These are phyloP conservation scores for Millerago galiae DNA, from an alignment of 805 yeast species.

Conservation along the genomic window DNA sequence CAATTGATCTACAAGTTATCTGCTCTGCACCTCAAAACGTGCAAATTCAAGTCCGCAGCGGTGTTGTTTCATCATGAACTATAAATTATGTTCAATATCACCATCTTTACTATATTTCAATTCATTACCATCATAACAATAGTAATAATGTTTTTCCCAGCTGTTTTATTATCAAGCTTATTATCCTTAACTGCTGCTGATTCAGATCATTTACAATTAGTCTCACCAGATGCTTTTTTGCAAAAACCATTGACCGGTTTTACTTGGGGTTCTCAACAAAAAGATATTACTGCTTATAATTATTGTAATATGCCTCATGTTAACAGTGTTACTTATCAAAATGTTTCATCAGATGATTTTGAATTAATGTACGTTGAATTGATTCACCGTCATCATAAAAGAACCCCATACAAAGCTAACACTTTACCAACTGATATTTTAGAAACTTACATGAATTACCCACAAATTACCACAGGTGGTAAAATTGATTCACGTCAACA, in stretches of 20 bases:
- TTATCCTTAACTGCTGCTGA: background rate
- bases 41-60: background rate
- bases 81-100: background rate
- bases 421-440: slow-evolving; percentile 28
- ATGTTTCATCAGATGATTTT: slow-evolving; percentile 21
- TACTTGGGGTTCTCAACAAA: slow-evolving; percentile 19
- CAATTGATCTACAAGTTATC: too few species aligned
- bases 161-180: background rate
- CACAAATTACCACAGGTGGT: slow-evolving; percentile 36
- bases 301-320: slow-evolving; percentile 41
- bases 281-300: slow-evolving; percentile 30
- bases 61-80: background rate
- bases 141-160: slow-evolving; percentile 1
- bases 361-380: slow-evolving; percentile 32
- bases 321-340: slow-evolving; percentile 25
- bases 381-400: slow-evolving; percentile 38
- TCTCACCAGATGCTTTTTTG: slow-evolving; percentile 14
- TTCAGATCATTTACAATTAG: slow-evolving; percentile 11
- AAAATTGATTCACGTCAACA: slow-evolving; percentile 33
- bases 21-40: too few species aligned
- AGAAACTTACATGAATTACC: slow-evolving; percentile 26
- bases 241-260: slow-evolving; percentile 16
- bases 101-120: background rate
- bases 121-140: background rate
- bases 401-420: slow-evolving; percentile 35